Conservation (phyloP, 2,329 filamentous ascomycete species). For the Talaromyces sp. region DNA sequence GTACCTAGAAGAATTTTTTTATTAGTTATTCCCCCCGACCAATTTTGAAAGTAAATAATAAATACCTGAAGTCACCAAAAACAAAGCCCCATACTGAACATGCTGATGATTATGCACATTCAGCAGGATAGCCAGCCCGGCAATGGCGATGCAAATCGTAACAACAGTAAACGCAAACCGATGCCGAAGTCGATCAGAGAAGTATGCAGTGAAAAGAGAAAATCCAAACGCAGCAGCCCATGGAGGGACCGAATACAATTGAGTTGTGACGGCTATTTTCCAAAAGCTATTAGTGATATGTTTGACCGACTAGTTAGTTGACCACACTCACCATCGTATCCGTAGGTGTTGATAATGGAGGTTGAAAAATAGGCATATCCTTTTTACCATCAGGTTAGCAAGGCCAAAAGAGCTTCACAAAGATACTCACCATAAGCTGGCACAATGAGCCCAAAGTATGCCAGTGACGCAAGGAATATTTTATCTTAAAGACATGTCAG, state of each 20-base stretch:
- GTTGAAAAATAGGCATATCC: slow-evolving; percentile 72
- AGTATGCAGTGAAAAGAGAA: slow-evolving; percentile 67
- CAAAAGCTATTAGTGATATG: background rate
- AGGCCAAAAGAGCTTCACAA: background rate
- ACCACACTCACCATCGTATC: slow-evolving; percentile 47
- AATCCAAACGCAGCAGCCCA: slow-evolving; percentile 74
- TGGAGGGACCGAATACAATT: slow-evolving; percentile 50
- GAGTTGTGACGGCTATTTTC: slow-evolving; percentile 43
- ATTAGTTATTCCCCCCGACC: background rate
- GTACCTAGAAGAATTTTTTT: background rate
- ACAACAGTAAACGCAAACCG: slow-evolving; percentile 69
- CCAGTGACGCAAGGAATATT: slow-evolving; percentile 68
- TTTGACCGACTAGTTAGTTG: background rate
- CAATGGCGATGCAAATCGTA: slow-evolving; percentile 64
- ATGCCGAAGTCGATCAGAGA: slow-evolving; percentile 68
- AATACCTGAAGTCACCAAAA: slow-evolving; percentile 72
- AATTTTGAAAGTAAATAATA: background rate
- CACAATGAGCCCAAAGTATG: slow-evolving; percentile 78
- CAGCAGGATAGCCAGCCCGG: slow-evolving; percentile 72
- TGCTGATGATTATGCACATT: slow-evolving; percentile 62
- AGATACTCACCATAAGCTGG: slow-evolving; percentile 60
- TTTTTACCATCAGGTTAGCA: slow-evolving; percentile 17
- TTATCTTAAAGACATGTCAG: slow-evolving; percentile 41
- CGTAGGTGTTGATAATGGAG: slow-evolving; percentile 64
- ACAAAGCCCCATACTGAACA: slow-evolving; percentile 74